Base-by-base conservation (phyloP, 805 yeast genomes). In the Yarrowia deformans region DNA sequence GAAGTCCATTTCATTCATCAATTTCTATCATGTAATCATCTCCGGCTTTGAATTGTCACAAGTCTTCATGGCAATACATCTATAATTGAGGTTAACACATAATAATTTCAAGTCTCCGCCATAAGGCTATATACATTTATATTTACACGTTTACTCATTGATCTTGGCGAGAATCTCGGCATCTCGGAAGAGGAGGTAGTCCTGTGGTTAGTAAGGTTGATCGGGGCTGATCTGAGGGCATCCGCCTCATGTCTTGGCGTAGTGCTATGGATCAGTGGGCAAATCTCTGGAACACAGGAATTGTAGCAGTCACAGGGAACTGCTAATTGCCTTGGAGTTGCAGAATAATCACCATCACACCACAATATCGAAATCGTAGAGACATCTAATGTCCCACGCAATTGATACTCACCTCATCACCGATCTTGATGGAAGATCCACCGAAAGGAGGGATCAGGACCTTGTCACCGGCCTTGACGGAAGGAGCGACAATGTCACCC, bases 391-490 rank as follows among this genome's bases (percentile, higher is more conserved):
- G 10, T 13, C 42, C 42, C 42, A 39, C 16, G 14, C 43, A 32
- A 49, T 49, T 49, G 43, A 29, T 45, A 63, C 68, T 63, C 68
- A 63, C 68, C 75, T 93, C 97, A 71, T 90, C 93, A 74, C 91
- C 93, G 75, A 95, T 86, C 82, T 90, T 93, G 80, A 95, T 86
- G 72, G 91, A 82, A 73, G 93, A 87, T 70, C 99, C 99, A 71
- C 99, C 99, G 74, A 90, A 94, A 70, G 90, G 87, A 73, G 98
- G 98, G 77, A 95, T 91, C 83, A 95, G 84, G 60, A 95, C 98
- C 76, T 89, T 88, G 83, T 95, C 99, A 75, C 99, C 99, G 58
- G 90, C 87, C 77, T 87, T 83, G 70, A 95, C 97, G 73, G 88
- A 84, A 71, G 93, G 88, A 68, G 87, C 84, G 69, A 91, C 84